Evolutionary conservation across 805 yeast genomes (phyloP).

Genomic region (Candida multigemmis): DNA sequence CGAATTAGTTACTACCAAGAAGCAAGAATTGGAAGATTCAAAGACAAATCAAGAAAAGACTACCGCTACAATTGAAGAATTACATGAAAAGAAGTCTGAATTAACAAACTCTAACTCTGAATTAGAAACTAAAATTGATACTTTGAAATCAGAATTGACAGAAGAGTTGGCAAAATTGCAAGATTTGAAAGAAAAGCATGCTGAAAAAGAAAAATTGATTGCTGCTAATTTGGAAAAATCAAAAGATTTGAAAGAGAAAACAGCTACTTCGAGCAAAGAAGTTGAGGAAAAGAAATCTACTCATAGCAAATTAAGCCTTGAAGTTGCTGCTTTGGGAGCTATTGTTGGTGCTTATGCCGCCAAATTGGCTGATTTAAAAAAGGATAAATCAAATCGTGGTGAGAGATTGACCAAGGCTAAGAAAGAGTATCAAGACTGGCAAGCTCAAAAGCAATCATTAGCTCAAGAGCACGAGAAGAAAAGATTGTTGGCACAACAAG

Average conservation of each 20-base stretch:
- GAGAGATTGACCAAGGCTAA: conserved; percentile 32
- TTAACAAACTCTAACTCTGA: conserved; percentile 30
- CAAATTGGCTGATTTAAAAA: conserved; percentile 26
- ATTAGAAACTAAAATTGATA: conserved; percentile 29
- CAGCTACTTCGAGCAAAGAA: conserved; percentile 25
- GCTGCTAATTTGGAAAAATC: conserved; percentile 20
- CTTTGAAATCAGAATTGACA: conserved; percentile 31
- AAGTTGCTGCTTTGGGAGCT: conserved; percentile 33
- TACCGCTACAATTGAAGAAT: conserved; percentile 34
- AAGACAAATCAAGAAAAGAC: conserved; percentile 32
- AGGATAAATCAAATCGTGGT: conserved; percentile 28
- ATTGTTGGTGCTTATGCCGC: conserved; percentile 37
- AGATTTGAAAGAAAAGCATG: conserved; percentile 21
- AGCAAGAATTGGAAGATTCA: conserved; percentile 33
- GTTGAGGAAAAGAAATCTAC: conserved; percentile 26
- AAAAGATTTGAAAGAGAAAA: conserved; percentile 31
- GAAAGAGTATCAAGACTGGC: conserved; percentile 33
- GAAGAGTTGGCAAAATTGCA: conserved; percentile 26
- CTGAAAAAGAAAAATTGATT: conserved; percentile 19
- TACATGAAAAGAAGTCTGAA: conserved; percentile 33
- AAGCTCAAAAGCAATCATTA: conserved; percentile 34
- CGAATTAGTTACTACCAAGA: conserved; percentile 35
- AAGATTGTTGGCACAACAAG: conserved; percentile 34
- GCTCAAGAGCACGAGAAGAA: conserved; percentile 29
- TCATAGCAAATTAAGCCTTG: conserved; percentile 29